Evolutionary conservation across 345 rosid species (phyloP), one percentile per base, ranked within the genome.

Genomic region (Rhizophora apiculata): DNA sequence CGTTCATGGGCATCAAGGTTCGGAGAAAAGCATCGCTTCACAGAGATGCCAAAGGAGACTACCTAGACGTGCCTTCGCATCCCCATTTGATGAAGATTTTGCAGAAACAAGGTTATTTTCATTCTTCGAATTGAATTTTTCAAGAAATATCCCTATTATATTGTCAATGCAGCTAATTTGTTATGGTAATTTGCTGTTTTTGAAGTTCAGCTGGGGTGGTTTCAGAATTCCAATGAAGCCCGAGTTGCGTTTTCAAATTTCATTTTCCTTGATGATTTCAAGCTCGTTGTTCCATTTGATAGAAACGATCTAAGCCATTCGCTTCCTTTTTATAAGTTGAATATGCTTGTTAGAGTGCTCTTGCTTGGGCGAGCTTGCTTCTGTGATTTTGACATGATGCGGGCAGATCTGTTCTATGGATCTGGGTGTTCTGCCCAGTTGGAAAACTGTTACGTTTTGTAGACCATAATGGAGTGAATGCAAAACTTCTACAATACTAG

Each of bases 1-100:
- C 96, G 20, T 92, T 95, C 80, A 87, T 85, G 80, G 96, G 99
- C 64, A 75, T 76, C 70, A 88, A 92, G 81, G 89, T 88, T 48
- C 81, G 96, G 65, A 69, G 99, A 71, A 88, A 84, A 77, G 96
- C 96, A 2, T 95, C 96, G 69, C 88, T 86, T 55, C 88, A 81
- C 61, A 81, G 96, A 58, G 97, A 92, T 54, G 83, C 73, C 70
- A 84, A 80, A 67, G 99, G 99, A 59, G 99, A 95, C 56, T 88
- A 95, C 72, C 80, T 95, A n/a, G 92, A 84, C 79, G 91, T 95
- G 16, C 82, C 84, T 34, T 77, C 96, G 51, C 82, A 80, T 46
- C 93, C 97, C 39, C 79, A 74, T 36, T 68, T 92, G 74, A 83
- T 90, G 92, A 83, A 81, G 78, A 85, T 92, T 69, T 72, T 95